Percentiles rank a stretch among this genome's conserved stretches.
Evolutionary conservation across 1,284 basidiomycete genomes (phyloP).

Genomic region (Boletellus deceptivus): DNA sequence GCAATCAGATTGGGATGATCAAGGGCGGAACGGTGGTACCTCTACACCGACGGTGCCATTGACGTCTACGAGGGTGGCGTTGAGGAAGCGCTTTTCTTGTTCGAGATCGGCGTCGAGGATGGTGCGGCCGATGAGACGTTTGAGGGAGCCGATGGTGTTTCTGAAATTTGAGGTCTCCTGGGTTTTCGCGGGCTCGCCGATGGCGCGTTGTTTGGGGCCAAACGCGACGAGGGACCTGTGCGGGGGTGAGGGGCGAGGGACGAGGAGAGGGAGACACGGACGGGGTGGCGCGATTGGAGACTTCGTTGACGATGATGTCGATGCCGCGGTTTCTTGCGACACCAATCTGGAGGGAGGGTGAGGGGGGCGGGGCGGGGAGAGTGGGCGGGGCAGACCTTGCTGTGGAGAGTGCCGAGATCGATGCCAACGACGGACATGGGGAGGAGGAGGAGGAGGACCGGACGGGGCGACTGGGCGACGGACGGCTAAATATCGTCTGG

Average conservation of each 20-base stretch:
- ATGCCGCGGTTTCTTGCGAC: conserved; percentile 91
- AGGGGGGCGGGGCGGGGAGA: conserved; percentile 14
- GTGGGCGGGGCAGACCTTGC: conserved; percentile 54
- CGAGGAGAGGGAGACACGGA: conserved; percentile 39
- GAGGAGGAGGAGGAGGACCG: not conserved
- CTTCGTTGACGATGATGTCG: conserved; percentile 94
- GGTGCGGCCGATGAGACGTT: conserved; percentile 82
- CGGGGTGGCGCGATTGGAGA: conserved; percentile 93
- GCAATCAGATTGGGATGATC: conserved; percentile 16
- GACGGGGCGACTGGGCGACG: too few relatives aligned
- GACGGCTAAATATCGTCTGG: conserved; percentile 9
- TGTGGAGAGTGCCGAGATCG: conserved; percentile 86
- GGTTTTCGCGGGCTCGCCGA: conserved; percentile 93
- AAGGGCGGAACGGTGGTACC: conserved; percentile 43
- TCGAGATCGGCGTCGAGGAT: conserved; percentile 76
- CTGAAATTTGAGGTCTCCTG: conserved; percentile 98
- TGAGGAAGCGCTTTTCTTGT: conserved; percentile 86
- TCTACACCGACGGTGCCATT: conserved; percentile 79
- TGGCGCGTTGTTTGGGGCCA: conserved; percentile 81
- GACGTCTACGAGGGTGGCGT: conserved; percentile 81
- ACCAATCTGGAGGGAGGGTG: conserved; percentile 64
- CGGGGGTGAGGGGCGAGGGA: not conserved
- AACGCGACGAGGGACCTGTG: conserved; percentile 88
- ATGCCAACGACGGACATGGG: conserved; percentile 89
- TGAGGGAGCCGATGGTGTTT: conserved; percentile 90